Evolutionary conservation across 306 rosid genomes (phyloP).

Genomic region (Glycine tomentella): DNA sequence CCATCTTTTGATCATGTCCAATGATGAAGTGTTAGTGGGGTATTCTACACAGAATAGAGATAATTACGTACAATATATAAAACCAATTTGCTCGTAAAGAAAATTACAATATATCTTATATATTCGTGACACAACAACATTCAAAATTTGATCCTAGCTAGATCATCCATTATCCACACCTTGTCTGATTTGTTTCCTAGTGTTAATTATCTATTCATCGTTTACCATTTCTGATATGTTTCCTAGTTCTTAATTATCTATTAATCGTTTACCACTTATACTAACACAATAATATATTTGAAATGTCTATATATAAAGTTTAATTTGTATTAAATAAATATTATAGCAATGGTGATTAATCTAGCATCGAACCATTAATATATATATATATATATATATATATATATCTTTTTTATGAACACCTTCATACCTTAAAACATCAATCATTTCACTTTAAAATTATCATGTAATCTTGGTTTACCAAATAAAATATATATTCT

Average conservation of each 20-base stretch:
- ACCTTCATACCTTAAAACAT: no score
- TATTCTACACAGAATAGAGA: constrained; percentile 2
- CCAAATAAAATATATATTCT: no score
- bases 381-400: no score
- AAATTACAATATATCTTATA: neutral
- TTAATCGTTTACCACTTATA: neutral
- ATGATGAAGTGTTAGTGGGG: constrained; percentile 5
- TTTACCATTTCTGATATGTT: neutral
- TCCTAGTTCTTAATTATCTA: neutral
- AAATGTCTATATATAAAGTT: neutral
- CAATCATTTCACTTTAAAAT: no score
- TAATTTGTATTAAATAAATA: neutral
- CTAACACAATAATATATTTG: neutral
- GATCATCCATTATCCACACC: constrained; percentile 1
- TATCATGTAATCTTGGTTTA: no score
- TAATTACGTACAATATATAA: constrained; percentile 10
- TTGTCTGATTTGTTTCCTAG: neutral
- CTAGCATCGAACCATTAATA: no score
- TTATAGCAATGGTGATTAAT: no score
- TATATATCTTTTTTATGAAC: no score
- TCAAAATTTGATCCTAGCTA: neutral
- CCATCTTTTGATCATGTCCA: constrained; percentile 9
- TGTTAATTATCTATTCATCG: no score
- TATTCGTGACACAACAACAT: neutral
- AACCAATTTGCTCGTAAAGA: neutral